These are phyloP conservation scores for Fraxinus baroniana DNA, from an alignment of 305 asterid genomes.

Conservation along the genomic window DNA sequence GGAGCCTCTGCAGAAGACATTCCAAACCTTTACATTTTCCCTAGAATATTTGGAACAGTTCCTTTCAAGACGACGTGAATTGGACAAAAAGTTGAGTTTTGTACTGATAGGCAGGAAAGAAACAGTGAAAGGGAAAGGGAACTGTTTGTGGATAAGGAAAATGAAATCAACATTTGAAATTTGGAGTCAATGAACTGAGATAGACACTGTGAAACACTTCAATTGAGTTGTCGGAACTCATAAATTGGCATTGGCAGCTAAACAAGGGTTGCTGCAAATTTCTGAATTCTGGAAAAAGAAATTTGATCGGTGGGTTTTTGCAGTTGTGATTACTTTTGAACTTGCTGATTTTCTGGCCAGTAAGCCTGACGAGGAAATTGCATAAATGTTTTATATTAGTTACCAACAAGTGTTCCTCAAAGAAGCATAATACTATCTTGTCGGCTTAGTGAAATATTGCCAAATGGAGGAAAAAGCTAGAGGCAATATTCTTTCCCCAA, in stretches of 20 bases:
- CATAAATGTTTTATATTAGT: background rate
- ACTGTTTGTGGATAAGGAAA: background rate
- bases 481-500: background rate
- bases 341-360: background rate
- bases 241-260: background rate
- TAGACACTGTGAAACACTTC: background rate
- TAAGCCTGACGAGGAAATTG: background rate
- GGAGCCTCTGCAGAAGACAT: background rate
- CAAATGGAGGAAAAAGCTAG: background rate
- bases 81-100: background rate
- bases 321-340: background rate
- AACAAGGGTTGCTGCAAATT: background rate
- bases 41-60: background rate
- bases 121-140: background rate
- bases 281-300: background rate
- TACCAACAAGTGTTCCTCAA: background rate
- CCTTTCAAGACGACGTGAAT: background rate
- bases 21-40: background rate
- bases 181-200: background rate
- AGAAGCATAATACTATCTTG: background rate
- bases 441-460: background rate
- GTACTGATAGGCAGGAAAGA: background rate
- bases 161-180: background rate
- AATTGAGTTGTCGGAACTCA: background rate
- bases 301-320: background rate